Evolutionary conservation across 129 eudicot genomes (phyloP).

Genomic region (Chrysanthemum makinoi): DNA sequence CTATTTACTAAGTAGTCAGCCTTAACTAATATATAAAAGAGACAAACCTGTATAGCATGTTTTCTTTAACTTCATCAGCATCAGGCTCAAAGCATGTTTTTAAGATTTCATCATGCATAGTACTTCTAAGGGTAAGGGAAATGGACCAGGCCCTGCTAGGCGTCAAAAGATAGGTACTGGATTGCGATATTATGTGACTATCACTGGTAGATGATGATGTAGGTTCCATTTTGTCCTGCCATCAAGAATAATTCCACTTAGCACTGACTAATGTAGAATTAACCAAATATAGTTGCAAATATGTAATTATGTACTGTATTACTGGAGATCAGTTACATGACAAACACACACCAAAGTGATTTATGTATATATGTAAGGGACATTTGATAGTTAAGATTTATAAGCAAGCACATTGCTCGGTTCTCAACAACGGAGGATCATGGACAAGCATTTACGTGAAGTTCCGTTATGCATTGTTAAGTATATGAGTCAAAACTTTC

Average conservation of each 20-base stretch:
- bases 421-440: too few relatives aligned
- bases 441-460: too few relatives aligned
- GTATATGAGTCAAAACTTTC: too few relatives aligned
- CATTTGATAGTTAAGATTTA: too few relatives aligned
- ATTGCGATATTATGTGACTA: slow-evolving; percentile 22
- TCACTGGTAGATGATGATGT: slow-evolving; percentile 46
- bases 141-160: slow-evolving; percentile 86
- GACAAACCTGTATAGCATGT: slow-evolving; percentile 66
- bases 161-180: slow-evolving; percentile 47
- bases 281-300: slow-evolving; percentile 3
- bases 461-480: too few relatives aligned
- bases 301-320: not conserved
- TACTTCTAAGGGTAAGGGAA: slow-evolving; percentile 67
- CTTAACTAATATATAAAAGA: not conserved
- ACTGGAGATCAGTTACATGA: not conserved
- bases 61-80: slow-evolving; percentile 45
- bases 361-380: too few relatives aligned
- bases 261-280: not conserved
- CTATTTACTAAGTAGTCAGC: not conserved
- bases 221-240: slow-evolving; percentile 55
- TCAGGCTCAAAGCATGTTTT: slow-evolving; percentile 54
- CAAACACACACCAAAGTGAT: not conserved
- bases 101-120: slow-evolving; percentile 56
- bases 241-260: slow-evolving; percentile 9
- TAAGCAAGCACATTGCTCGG: too few relatives aligned